Conservation (phyloP, 2,329 filamentous ascomycete genomes). For the Plectosphaerella plurivora region DNA sequence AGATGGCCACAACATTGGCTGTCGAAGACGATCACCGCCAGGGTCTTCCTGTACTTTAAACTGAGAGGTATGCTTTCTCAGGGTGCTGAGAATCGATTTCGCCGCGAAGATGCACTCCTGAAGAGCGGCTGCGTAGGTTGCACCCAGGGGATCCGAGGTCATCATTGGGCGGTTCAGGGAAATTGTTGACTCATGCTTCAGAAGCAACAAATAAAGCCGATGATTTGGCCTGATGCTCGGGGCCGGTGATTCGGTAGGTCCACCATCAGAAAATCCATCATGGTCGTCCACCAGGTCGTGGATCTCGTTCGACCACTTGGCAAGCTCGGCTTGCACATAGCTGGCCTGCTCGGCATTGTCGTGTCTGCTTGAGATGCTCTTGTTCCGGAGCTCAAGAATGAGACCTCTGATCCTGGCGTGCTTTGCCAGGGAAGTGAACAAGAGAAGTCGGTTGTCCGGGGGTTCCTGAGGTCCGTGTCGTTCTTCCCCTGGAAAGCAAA, state of each 20-base stretch:
- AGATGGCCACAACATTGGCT: conserved; percentile 42
- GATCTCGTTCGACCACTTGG: conserved; percentile 49
- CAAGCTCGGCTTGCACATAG: conserved; percentile 42
- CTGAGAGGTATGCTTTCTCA: conserved; percentile 22
- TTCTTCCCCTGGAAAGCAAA: conserved; percentile 49
- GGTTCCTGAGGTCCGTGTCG: conserved; percentile 25
- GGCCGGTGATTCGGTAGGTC: conserved; percentile 8
- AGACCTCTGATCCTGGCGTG: conserved; percentile 44
- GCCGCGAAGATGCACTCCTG: conserved; percentile 48
- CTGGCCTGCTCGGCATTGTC: conserved; percentile 35
- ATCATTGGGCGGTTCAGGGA: conserved; percentile 46
- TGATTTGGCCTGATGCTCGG: conserved; percentile 26
- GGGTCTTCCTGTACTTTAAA: conserved; percentile 8
- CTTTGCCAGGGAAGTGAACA: conserved; percentile 36
- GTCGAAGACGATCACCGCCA: conserved; percentile 5
- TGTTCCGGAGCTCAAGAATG: conserved; percentile 48
- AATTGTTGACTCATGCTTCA: conserved; percentile 46
- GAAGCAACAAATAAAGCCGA: conserved; percentile 32
- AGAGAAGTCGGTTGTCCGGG: conserved; percentile 22
- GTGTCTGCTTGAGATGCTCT: conserved; percentile 39
- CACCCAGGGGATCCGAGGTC: conserved; percentile 35
- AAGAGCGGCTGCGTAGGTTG: conserved; percentile 41
- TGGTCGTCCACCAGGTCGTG: conserved; percentile 39
- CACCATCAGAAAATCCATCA: conserved; percentile 14
- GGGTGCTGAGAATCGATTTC: conserved; percentile 37